These are phyloP conservation scores for Chalciporus pseudorubinellus DNA, from an alignment of 768 basidiomycete species.

Conservation along the genomic window DNA sequence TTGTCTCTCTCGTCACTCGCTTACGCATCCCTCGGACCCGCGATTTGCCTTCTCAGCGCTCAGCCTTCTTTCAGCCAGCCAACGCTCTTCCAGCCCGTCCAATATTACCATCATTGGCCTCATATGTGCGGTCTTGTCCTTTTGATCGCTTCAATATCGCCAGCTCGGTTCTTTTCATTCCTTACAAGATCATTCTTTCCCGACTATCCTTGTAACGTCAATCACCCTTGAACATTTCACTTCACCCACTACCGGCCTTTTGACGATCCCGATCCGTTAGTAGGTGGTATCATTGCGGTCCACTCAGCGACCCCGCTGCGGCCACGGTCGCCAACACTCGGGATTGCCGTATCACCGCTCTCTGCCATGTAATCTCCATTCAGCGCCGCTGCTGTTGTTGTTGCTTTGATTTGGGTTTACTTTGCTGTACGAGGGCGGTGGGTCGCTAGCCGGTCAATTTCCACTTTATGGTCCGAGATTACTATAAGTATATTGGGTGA, in stretches of 20 bases:
- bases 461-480: too few species aligned
- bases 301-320: too few species aligned
- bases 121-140: background rate
- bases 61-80: background rate
- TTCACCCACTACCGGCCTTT: background rate
- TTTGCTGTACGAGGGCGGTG: too few species aligned
- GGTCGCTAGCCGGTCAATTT: too few species aligned
- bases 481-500: too few species aligned
- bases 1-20: background rate
- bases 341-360: too few species aligned
- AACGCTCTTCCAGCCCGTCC: background rate
- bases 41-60: background rate
- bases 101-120: slow-evolving; percentile 17
- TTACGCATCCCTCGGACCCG: slow-evolving; percentile 25
- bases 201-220: slow-evolving; percentile 16
- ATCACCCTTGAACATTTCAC: slow-evolving; percentile 3
- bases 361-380: too few species aligned
- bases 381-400: too few species aligned
- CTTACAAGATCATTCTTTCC: background rate
- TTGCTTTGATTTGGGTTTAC: too few species aligned
- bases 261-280: too few species aligned
- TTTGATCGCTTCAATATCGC: slow-evolving; percentile 16
- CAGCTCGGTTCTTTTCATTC: slow-evolving; percentile 7
- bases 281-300: too few species aligned
- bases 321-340: too few species aligned